Evolutionary conservation across 345 rosid genomes (phyloP), one percentile per base, ranked within the genome.

Genomic region (Rhodomyrtus tomentosa): DNA sequence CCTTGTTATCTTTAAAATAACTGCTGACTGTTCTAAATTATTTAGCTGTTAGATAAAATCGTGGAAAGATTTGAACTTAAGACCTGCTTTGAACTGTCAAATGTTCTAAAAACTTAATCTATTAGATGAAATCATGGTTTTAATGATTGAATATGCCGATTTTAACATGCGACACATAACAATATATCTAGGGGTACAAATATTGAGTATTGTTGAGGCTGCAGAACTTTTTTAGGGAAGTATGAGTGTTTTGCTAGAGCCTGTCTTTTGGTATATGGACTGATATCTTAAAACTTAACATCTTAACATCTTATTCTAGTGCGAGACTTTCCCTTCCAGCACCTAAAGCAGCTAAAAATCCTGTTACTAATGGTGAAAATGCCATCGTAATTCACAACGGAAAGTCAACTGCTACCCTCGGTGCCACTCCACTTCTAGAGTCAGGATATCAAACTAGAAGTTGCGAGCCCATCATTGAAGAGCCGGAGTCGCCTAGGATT

Each of bases 381-480:
- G 9, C 52, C 54, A 10, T 74, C 13, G 12, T 22, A 74, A 10
- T 27, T 74, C 21, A 40, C 59, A 82, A 38, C 3, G 42, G 56
- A 51, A n/a, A 82, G 50, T 5, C 49, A 1, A 55, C 68, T 51
- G 29, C 48, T 36, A 51, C 48, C 73, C 42, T 13, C 42, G 53
- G 50, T 83, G 88, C 87, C 36, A 88, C n/a, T 68, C 50, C 56
- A 73, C 50, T 45, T 58, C 55, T 54, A 85, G 62, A 82, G 72
- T 32, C 27, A 3, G 83, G 59, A 54, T 2, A 27, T n/a, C 82
- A 80, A 38, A 74, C 49, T 82, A 79, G 62, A 52, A 87, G 81
- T 16, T 79, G 88, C 83, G 87, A 91, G 74, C 95, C 95, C 68
- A 86, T 92, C 24, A 85, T 96, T 87, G 98, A 96, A 87, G 91